Conservation (phyloP, 305 asterid species). For the Fraxinus baroniana region DNA sequence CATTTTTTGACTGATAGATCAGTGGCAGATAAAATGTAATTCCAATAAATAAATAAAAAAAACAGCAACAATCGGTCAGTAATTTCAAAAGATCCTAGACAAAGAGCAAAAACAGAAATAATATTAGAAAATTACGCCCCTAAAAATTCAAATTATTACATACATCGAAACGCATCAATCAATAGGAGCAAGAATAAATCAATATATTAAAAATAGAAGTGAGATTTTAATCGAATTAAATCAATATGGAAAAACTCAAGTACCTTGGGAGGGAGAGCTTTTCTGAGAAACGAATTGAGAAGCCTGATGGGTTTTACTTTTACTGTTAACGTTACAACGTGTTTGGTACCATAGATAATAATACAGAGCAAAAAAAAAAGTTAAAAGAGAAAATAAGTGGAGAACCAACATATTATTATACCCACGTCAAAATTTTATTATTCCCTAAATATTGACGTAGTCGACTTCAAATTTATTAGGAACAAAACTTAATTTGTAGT, state of each 20-base stretch:
- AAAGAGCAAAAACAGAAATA: not conserved
- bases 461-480: not conserved
- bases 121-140: not conserved
- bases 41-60: too few species aligned
- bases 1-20: not conserved
- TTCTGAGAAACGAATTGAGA: not conserved
- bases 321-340: not conserved
- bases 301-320: not conserved
- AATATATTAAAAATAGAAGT: not conserved
- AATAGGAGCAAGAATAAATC: not conserved
- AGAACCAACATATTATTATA: too few species aligned
- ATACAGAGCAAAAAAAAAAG: too few species aligned
- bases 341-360: not conserved
- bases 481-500: not conserved
- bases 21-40: not conserved
- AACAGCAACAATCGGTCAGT: not conserved
- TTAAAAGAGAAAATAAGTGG: not conserved
- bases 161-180: too few species aligned
- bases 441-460: too few species aligned
- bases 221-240: not conserved
- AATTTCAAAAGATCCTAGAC: not conserved
- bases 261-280: not conserved
- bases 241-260: not conserved
- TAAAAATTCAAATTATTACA: too few species aligned
- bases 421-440: too few species aligned